These are phyloP conservation scores for Anthracocystis panici-leucophaei DNA, from an alignment of 1,284 basidiomycete genomes.

Conservation along the genomic window DNA sequence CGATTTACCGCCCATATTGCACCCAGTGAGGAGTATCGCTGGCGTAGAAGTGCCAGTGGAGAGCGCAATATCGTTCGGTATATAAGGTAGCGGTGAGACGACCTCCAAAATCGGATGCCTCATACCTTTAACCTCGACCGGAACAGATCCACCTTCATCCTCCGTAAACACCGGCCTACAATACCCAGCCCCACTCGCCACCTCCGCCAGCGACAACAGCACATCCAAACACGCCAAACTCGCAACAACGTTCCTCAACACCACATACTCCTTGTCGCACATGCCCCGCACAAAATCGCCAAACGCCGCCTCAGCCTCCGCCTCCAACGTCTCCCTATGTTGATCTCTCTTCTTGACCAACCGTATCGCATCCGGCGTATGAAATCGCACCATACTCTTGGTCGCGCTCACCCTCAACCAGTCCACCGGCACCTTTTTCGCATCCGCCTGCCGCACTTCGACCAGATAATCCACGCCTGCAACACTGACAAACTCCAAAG, in stretches of 20 bases:
- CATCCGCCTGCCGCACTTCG: conserved; percentile 78
- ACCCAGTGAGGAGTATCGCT: conserved; percentile 63
- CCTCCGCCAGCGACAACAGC: conserved; percentile 44
- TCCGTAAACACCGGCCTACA: conserved; percentile 30
- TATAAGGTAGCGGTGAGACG: conserved; percentile 41
- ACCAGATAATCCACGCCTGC: conserved; percentile 70
- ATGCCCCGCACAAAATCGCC: conserved; percentile 42
- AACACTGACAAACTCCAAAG: conserved; percentile 80
- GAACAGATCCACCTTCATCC: conserved; percentile 6
- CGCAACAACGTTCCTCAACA: conserved; percentile 51
- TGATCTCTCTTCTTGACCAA: conserved; percentile 82
- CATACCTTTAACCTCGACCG: conserved; percentile 49
- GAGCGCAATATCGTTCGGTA: conserved; percentile 60
- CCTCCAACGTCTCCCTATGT: conserved; percentile 80
- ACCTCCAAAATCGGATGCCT: conserved; percentile 65
- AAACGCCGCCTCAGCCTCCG: conserved; percentile 69
- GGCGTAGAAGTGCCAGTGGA: conserved; percentile 2
- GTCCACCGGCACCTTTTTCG: conserved; percentile 79
- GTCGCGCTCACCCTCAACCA: conserved; percentile 86
- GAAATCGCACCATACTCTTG: conserved; percentile 81
- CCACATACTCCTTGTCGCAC: conserved; percentile 47
- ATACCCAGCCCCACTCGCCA: conserved; percentile 54
- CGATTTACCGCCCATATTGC: conserved; percentile 76
- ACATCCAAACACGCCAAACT: conserved; percentile 60
- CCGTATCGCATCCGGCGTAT: conserved; percentile 79